Evolutionary conservation across 768 basidiomycete genomes (phyloP).

Genomic region (Calocera cornea): DNA sequence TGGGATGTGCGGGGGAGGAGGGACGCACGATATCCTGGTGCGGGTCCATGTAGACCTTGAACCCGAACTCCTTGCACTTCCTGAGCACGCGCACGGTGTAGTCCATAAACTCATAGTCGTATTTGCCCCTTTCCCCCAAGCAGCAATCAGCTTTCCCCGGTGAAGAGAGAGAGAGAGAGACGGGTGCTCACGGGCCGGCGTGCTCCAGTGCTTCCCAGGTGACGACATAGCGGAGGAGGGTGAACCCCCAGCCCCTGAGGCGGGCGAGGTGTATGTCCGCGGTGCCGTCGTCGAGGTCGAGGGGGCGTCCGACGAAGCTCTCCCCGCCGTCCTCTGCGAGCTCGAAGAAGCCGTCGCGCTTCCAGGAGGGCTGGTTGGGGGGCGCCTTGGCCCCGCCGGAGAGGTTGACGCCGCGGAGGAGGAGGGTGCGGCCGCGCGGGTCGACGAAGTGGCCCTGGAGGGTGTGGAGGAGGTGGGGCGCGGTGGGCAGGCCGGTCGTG

Average conservation of each 20-base stretch:
- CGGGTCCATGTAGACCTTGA: slow-evolving; percentile 84
- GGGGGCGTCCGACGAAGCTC: slow-evolving; percentile 61
- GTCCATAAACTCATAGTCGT: slow-evolving; percentile 84
- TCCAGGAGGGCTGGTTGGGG: slow-evolving; percentile 48
- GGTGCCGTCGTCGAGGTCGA: slow-evolving; percentile 71
- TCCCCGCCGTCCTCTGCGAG: slow-evolving; percentile 52
- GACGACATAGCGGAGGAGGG: slow-evolving; percentile 64
- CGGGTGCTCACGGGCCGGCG: slow-evolving; percentile 90
- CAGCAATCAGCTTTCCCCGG: background rate
- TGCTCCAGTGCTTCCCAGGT: slow-evolving; percentile 94
- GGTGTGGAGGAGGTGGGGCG: slow-evolving; percentile 30
- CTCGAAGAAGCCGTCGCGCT: slow-evolving; percentile 71
- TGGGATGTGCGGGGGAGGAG: background rate
- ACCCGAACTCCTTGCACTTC: slow-evolving; percentile 86
- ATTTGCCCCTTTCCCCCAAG: slow-evolving; percentile 50
- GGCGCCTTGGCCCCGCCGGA: slow-evolving; percentile 83
- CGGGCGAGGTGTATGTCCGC: slow-evolving; percentile 76
- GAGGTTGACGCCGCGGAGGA: slow-evolving; percentile 91
- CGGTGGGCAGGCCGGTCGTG: slow-evolving; percentile 37
- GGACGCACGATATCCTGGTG: slow-evolving; percentile 83
- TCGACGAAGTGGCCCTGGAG: slow-evolving; percentile 59
- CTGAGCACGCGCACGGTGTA: slow-evolving; percentile 76
- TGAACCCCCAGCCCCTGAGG: slow-evolving; percentile 90
- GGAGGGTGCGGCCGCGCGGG: slow-evolving; percentile 53
- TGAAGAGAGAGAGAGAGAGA: background rate